A percentile compares a stretch with the other conserved stretches of the same genome.
Evolutionary conservation across 1,139 yeast species (phyloP).

Genomic region (Ogataea hybrid): DNA sequence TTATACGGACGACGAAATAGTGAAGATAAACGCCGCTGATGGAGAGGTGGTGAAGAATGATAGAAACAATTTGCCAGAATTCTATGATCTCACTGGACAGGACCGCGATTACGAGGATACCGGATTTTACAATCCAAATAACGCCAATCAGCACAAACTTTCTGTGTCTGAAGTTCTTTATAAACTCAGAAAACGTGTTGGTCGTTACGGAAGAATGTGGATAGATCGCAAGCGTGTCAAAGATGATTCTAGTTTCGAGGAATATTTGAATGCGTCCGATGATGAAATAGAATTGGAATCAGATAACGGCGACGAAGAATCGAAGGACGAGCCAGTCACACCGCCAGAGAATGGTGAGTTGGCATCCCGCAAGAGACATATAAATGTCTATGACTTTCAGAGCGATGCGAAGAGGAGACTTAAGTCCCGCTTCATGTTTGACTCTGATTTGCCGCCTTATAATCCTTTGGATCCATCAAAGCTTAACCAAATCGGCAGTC

Average conservation of each 20-base stretch:
- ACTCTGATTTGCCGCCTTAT: slow-evolving; percentile 49
- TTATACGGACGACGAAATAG: slow-evolving; percentile 36
- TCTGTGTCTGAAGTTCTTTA: slow-evolving; percentile 53
- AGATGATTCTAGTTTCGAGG: slow-evolving; percentile 42
- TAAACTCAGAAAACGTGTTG: slow-evolving; percentile 71
- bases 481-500: slow-evolving; percentile 78
- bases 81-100: slow-evolving; percentile 48
- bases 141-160: slow-evolving; percentile 41
- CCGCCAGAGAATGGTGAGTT: slow-evolving; percentile 11
- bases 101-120: slow-evolving; percentile 19
- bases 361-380: slow-evolving; percentile 18
- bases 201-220: slow-evolving; percentile 68
- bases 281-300: slow-evolving; percentile 11
- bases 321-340: slow-evolving; percentile 26
- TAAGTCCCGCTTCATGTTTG: slow-evolving; percentile 73
- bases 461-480: slow-evolving; percentile 67
- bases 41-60: slow-evolving; percentile 32
- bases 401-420: slow-evolving; percentile 52
- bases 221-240: slow-evolving; percentile 60
- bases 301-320: slow-evolving; percentile 30
- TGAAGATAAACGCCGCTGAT: slow-evolving; percentile 44
- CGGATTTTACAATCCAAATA: slow-evolving; percentile 20
- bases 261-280: slow-evolving; percentile 34
- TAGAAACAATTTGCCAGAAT: too few relatives aligned
- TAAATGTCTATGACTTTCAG: slow-evolving; percentile 55